A percentile compares a stretch with the other conserved stretches of the same genome.
These are phyloP conservation scores for Pigoraptor vietnamica DNA, from an alignment of 78 protist genomes.

Conservation along the genomic window DNA sequence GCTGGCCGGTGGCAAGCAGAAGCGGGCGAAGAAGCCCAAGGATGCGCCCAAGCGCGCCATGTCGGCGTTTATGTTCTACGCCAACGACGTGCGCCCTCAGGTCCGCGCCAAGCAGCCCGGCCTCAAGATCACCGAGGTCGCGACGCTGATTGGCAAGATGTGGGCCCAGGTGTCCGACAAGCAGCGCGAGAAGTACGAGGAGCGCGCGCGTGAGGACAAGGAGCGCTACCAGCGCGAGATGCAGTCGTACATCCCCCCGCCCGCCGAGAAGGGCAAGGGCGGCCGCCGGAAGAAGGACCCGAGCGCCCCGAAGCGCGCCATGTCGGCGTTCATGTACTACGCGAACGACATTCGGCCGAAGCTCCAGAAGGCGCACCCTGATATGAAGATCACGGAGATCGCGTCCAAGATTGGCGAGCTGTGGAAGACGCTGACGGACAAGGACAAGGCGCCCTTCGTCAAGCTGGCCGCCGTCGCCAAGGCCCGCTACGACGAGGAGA, in stretches of 20 bases:
- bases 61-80: conserved; percentile 45
- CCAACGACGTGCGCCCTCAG: conserved; percentile 20
- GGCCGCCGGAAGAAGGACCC: conserved; percentile 22
- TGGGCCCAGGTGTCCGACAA: conserved; percentile 26
- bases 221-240: conserved; percentile 23
- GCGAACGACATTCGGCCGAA: conserved; percentile 23
- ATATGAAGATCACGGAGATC: conserved; percentile 26
- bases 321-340: conserved; percentile 46
- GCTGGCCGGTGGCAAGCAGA: neutral
- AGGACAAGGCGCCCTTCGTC: neutral
- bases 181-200: conserved; percentile 18
- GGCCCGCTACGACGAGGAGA: conserved; percentile 13
- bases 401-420: conserved; percentile 27
- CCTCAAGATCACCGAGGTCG: conserved; percentile 31
- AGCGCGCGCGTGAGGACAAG: conserved; percentile 10
- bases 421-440: conserved; percentile 31
- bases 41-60: conserved; percentile 48
- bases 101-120: conserved; percentile 31
- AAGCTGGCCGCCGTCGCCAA: conserved; percentile 16
- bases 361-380: conserved; percentile 32
- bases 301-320: conserved; percentile 47
- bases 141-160: conserved; percentile 25
- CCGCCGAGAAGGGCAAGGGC: conserved; percentile 2
- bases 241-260: conserved; percentile 8
- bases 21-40: conserved; percentile 38